These are phyloP conservation scores for Blastobotrys arbuscula DNA, from an alignment of 1,139 yeast species.

Conservation along the genomic window DNA sequence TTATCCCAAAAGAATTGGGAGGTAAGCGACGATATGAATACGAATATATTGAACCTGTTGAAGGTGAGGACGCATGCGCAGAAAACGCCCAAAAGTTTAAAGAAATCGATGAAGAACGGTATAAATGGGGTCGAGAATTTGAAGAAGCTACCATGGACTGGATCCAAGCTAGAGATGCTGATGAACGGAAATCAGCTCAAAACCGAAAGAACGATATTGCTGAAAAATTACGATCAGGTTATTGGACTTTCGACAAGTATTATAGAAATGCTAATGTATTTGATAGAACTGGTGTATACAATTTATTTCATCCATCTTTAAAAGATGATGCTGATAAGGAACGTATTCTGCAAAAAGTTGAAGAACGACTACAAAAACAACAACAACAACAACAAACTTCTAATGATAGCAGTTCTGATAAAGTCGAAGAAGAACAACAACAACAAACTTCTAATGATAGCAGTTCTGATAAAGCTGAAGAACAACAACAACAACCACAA, in stretches of 20 bases:
- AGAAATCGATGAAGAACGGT: constrained; percentile 43
- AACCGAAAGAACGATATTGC: constrained; percentile 48
- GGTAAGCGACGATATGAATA: constrained; percentile 57
- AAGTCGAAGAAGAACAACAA: neutral
- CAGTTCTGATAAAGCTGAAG: neutral
- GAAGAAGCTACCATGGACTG: constrained; percentile 58
- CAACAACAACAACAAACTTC: too few species aligned
- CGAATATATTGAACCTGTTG: constrained; percentile 51
- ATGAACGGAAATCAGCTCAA: constrained; percentile 41
- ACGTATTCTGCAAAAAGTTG: neutral
- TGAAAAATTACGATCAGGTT: constrained; percentile 48
- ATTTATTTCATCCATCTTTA: constrained; percentile 27
- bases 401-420: neutral
- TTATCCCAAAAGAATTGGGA: constrained; percentile 59
- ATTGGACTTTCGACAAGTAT: constrained; percentile 62
- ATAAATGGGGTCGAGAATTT: constrained; percentile 43
- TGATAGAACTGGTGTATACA: constrained; percentile 52
- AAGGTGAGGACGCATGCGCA: constrained; percentile 42
- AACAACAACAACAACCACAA: too few species aligned
- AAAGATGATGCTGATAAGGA: neutral
- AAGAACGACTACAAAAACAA: neutral
- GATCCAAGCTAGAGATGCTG: constrained; percentile 48
- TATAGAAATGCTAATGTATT: constrained; percentile 61
- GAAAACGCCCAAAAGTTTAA: constrained; percentile 42
- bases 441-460: neutral